A percentile compares a stretch with the other conserved stretches of the same genome.
Evolutionary conservation across 2,329 filamentous ascomycete species (phyloP).

Genomic region (Calonectria leucothoes): DNA sequence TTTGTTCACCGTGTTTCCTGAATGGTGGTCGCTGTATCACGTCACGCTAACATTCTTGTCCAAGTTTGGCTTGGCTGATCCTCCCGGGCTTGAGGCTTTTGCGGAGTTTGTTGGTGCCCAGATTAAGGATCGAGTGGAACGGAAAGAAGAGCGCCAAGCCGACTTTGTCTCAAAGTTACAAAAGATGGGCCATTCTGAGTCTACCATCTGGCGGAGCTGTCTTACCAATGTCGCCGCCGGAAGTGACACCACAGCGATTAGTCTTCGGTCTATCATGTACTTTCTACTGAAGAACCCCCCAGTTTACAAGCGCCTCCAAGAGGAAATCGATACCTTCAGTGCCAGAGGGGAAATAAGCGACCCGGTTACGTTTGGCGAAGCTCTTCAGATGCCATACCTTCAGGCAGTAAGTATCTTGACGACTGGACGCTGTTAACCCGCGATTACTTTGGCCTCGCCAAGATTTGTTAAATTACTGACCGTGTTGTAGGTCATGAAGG

Average conservation of each 20-base stretch:
- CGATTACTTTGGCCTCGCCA: neutral
- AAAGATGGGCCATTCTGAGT: conserved; percentile 1
- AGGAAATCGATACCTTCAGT: conserved; percentile 2
- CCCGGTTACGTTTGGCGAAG: conserved; percentile 14
- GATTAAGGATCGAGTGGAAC: conserved; percentile 8
- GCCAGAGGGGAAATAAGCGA: neutral
- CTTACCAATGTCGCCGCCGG: conserved; percentile 14
- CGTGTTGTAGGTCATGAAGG: neutral
- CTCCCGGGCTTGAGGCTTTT: neutral
- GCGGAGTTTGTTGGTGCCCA: conserved; percentile 12
- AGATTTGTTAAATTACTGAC: neutral
- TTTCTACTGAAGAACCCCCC: neutral
- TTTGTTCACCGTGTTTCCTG: conserved; percentile 11
- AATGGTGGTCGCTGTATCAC: neutral
- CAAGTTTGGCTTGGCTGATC: neutral
- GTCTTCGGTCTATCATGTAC: conserved; percentile 8
- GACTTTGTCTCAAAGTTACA: conserved; percentile 11
- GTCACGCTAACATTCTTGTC: neutral
- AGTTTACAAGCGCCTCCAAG: neutral
- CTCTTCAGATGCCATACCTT: conserved; percentile 14
- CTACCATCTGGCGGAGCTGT: conserved; percentile 14
- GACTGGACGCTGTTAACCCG: neutral
- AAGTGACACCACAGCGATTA: conserved; percentile 15
- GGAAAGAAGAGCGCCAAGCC: neutral
- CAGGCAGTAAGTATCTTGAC: conserved; percentile 1